Evolutionary conservation across 352 stramenopile species (phyloP).

Genomic region (Globisporangium abappressorium): DNA sequence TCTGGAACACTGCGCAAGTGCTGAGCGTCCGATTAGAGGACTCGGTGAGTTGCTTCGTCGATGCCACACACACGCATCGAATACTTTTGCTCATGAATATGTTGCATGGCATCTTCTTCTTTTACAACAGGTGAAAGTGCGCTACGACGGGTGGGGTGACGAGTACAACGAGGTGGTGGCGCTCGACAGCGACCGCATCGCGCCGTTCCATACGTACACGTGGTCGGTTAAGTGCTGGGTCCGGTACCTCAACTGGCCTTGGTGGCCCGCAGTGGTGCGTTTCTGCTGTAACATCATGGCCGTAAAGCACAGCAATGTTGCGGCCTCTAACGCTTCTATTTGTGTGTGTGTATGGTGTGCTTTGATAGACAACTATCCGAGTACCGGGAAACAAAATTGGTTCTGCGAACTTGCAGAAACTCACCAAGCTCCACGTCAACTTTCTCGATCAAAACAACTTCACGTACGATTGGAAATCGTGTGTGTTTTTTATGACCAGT

Average conservation of each 20-base stretch:
- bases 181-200: slow-evolving; percentile 54
- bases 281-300: neutral
- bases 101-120: too few species aligned
- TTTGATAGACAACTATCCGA: slow-evolving; percentile 51
- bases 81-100: too few species aligned
- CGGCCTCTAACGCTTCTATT: neutral
- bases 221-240: slow-evolving; percentile 79
- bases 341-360: neutral
- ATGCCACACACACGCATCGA: too few species aligned
- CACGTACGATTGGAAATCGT: slow-evolving; percentile 10
- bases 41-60: slow-evolving; percentile 1
- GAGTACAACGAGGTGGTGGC: slow-evolving; percentile 59
- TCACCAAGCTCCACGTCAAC: slow-evolving; percentile 47
- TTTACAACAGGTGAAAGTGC: slow-evolving; percentile 44
- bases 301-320: neutral
- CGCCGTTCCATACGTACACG: slow-evolving; percentile 76
- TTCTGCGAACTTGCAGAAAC: slow-evolving; percentile 29
- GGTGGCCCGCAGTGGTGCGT: slow-evolving; percentile 69
- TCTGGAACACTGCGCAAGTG: slow-evolving; percentile 20
- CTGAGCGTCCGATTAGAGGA: slow-evolving; percentile 13
- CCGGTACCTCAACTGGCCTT: slow-evolving; percentile 77
- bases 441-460: slow-evolving; percentile 52
- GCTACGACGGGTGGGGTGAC: slow-evolving; percentile 63
- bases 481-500: neutral
- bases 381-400: slow-evolving; percentile 43